Evolutionary conservation across 768 basidiomycete species (phyloP).

Genomic region (Lactifluus volemus): DNA sequence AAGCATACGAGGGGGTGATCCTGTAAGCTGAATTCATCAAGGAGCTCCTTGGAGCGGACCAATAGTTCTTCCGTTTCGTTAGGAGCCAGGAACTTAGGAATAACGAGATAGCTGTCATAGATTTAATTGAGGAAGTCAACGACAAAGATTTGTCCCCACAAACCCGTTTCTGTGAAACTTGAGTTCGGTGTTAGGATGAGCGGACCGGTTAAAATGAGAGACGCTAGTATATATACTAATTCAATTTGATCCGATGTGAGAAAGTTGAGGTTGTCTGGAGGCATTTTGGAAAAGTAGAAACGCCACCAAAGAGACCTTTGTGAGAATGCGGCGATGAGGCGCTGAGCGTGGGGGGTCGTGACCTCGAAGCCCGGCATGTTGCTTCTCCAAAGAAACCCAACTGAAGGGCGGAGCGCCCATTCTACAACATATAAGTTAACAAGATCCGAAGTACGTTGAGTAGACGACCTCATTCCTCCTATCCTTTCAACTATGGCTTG

Average conservation of each 20-base stretch:
- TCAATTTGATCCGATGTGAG: slow-evolving; percentile 10
- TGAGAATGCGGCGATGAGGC: neutral
- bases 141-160: slow-evolving; percentile 17
- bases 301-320: neutral
- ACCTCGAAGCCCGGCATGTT: too few relatives aligned
- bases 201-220: neutral
- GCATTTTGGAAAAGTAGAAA: neutral
- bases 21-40: slow-evolving; percentile 69
- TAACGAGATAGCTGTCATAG: slow-evolving; percentile 57
- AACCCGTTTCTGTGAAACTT: slow-evolving; percentile 57
- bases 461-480: too few relatives aligned
- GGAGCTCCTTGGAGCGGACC: slow-evolving; percentile 58
- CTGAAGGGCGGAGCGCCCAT: neutral
- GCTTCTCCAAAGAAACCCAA: neutral
- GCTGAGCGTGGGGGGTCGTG: neutral
- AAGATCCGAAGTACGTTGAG: neutral
- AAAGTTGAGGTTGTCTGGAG: neutral
- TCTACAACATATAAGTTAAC: neutral
- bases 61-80: slow-evolving; percentile 56
- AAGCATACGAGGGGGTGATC: slow-evolving; percentile 69
- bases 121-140: neutral
- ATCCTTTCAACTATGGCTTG: neutral
- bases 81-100: slow-evolving; percentile 62
- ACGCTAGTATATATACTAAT: neutral
- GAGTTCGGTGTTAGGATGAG: neutral